Base-by-base conservation (phyloP, 176 grass and related monocot genomes). In the Rhipidocladum racemiflorum region DNA sequence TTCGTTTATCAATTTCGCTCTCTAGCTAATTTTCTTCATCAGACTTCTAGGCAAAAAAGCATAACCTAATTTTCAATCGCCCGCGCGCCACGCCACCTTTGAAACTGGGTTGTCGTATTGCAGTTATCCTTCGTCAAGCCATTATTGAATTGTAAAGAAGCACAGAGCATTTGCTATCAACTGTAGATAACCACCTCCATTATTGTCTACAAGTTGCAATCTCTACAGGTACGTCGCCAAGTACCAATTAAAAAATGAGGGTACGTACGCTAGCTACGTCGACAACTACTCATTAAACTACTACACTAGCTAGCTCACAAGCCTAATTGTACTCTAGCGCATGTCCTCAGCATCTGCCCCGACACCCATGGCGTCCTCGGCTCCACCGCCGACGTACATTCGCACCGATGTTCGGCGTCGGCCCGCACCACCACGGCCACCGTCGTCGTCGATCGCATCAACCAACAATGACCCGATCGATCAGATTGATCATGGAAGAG, bases 281-380 rank as follows among this genome's bases (percentile, higher is more conserved):
- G 64, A 66, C 48, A 59, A 48, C 77, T 86, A 68, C 48, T 48
- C 36, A 27, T 81, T 81, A 74, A 65, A 74, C 46, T 74, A 86
- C n/a, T 4, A 6, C 15, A 28, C 8, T 67, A 42, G 45, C 76
- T 56, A 77, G 51, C 74, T 78, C 50, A 18, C 21, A 78, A 27
- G 20, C 46, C 24, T 14, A 49, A 21, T 81, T 87, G 85, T 87
- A 81, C 25, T 36, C 77, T 81, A 87, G 77, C 77, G 68, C 49
- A 43, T 61, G 85, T 87, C 61, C 38, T 48, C 27, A 46, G 85
- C 85, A 87, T 87, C 70, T 87, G 27, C 35, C 35, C 77, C 77
- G 77, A 81, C 77, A 87, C 9, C 73, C 63, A 56, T 67, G 50
- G 82, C 62, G 48, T 24, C 18, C 48, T 74, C 36, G 84, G 84